These are phyloP conservation scores for Solanum tarapatanum DNA, from an alignment of 257 asterid genomes.

Conservation along the genomic window DNA sequence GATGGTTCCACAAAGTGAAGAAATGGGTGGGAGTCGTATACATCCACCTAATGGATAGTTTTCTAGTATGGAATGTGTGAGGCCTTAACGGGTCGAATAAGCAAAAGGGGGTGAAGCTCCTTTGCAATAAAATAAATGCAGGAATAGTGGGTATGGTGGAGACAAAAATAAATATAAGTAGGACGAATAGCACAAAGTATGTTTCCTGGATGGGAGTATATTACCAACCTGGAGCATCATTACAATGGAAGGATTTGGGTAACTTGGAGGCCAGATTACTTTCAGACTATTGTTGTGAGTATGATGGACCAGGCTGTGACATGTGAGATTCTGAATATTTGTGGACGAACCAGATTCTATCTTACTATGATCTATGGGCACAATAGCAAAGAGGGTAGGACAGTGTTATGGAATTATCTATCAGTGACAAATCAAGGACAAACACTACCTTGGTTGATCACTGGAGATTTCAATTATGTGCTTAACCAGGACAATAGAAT, in stretches of 20 bases:
- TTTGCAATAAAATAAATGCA: background rate
- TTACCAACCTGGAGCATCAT: background rate
- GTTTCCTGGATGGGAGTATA: background rate
- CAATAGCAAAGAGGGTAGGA: background rate
- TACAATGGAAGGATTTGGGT: background rate
- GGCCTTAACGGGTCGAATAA: background rate
- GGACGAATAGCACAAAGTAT: background rate
- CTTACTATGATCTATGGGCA: background rate
- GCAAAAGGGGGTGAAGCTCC: background rate
- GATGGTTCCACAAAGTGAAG: background rate
- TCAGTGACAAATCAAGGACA: background rate
- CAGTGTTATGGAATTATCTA: background rate
- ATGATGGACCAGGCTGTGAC: background rate
- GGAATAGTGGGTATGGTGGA: background rate
- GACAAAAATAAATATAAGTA: background rate
- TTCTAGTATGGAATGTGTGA: background rate
- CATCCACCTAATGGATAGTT: background rate
- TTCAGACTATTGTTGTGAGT: background rate
- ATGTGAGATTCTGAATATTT: background rate
- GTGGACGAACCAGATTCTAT: background rate
- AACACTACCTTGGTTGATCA: background rate
- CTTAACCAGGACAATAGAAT: background rate
- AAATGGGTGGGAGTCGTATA: background rate
- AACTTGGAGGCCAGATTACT: background rate
- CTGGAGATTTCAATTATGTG: background rate